Base-by-base conservation (phyloP, 805 yeast species). In the Yamadazyma olivae region DNA sequence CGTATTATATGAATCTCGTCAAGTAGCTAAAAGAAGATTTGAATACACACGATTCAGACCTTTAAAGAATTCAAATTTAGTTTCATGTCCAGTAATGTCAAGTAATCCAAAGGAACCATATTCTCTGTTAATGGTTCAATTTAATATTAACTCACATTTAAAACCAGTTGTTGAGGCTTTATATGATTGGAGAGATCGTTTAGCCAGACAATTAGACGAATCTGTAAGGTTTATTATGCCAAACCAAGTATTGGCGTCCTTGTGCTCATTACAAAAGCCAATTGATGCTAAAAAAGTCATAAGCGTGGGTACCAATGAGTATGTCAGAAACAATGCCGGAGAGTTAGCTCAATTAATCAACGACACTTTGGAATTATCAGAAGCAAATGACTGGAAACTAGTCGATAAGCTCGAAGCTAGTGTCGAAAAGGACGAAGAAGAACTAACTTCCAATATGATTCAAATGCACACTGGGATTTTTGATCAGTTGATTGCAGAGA, bases 141-240 rank as follows among this genome's bases (percentile, higher is more conserved):
- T 80, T 56, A 81, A 81, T 40, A 65, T 91, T 3, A 77, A 82
- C 1, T 42, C 55, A 1, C 63, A 74, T 18, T 77, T 71, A 40
- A 71, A 74, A 33, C 73, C 72, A 0, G 54, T 88, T 5, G 70
- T 86, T 13, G 77, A 71, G 42, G 76, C 63, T 0, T 63, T 93
- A 14, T 86, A 75, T 48, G 68, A 75, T 28, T 93, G 97, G 97
- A 75, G 99, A 57, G 98, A 93, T 55, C 33, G 41, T 1, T 52
- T 74, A 23, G 98, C 97, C 1, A 71, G 95, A 45, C 47, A 64
- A 25, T 71, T 75, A 31, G 99, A 93, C 56, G 99, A 93, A 60
- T 84, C 95, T 2, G 77, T 83, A 2, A 68, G 95, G 41, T 91
- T 67, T 50, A 69, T 93, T 12, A 82, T 90, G 91, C 77, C 95